Conservation (phyloP, 2,329 filamentous ascomycete genomes). For the Zarea fungicola region DNA sequence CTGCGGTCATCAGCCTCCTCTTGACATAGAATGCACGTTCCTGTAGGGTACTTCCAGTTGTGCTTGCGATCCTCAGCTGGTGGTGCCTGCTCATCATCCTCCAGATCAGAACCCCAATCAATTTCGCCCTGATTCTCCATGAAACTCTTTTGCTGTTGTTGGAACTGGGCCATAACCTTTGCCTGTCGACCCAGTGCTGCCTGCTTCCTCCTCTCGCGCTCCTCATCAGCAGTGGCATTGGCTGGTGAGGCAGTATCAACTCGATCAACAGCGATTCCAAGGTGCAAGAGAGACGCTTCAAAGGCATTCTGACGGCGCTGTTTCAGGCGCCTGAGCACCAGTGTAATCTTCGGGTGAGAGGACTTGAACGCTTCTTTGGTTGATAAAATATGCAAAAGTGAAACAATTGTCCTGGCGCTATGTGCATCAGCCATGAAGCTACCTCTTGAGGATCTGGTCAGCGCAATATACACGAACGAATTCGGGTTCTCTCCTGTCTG, state of each 20-base stretch:
- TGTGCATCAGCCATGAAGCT: slow-evolving; percentile 55
- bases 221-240: slow-evolving; percentile 60
- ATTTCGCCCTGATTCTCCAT: slow-evolving; percentile 81
- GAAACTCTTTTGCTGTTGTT: slow-evolving; percentile 94
- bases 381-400: slow-evolving; percentile 57
- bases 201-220: slow-evolving; percentile 80
- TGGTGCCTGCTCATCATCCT: slow-evolving; percentile 65
- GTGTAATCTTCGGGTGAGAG: slow-evolving; percentile 76
- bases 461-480: slow-evolving; percentile 69
- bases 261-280: slow-evolving; percentile 67
- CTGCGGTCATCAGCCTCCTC: slow-evolving; percentile 88
- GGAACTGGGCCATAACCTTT: slow-evolving; percentile 95
- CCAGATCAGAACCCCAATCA: slow-evolving; percentile 77
- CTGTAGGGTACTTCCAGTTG: slow-evolving; percentile 81
- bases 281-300: slow-evolving; percentile 56
- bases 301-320: slow-evolving; percentile 75
- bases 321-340: slow-evolving; percentile 79
- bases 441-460: slow-evolving; percentile 58
- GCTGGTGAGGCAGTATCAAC: slow-evolving; percentile 81
- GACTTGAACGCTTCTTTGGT: slow-evolving; percentile 70
- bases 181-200: slow-evolving; percentile 86
- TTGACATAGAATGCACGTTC: slow-evolving; percentile 93
- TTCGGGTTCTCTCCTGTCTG: slow-evolving; percentile 40
- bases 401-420: slow-evolving; percentile 56
- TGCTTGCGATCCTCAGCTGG: slow-evolving; percentile 59